Evolutionary conservation across 345 rosid species (phyloP).

Genomic region (Euphorbia peplus): DNA sequence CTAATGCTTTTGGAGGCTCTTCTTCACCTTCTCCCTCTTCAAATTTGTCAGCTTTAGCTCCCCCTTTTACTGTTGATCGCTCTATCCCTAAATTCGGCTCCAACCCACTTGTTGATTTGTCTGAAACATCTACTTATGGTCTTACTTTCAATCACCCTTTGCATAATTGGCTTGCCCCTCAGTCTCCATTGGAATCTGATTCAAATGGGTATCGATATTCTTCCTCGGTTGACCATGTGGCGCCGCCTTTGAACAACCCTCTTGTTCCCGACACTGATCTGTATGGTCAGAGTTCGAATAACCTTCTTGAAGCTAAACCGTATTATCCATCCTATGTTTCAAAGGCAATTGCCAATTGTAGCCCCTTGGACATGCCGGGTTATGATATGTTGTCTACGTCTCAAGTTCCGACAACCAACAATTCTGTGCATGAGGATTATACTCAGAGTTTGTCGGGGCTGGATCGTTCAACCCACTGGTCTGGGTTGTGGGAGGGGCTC

Average conservation of each 20-base stretch:
- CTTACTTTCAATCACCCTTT: slow-evolving; percentile 20
- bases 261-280: slow-evolving; percentile 21
- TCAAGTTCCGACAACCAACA: slow-evolving; percentile 16
- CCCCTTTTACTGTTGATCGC: slow-evolving; percentile 53
- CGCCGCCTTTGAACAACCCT: slow-evolving; percentile 23
- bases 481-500: slow-evolving; percentile 34
- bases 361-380: slow-evolving; percentile 13
- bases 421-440: slow-evolving; percentile 25
- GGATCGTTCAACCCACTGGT: slow-evolving; percentile 24
- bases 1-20: slow-evolving; percentile 37
- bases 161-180: slow-evolving; percentile 28
- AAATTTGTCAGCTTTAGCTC: slow-evolving; percentile 55
- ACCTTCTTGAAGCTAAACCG: slow-evolving; percentile 31
- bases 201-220: slow-evolving; percentile 28
- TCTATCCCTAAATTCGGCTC: slow-evolving; percentile 26
- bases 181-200: slow-evolving; percentile 18
- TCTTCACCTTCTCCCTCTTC: slow-evolving; percentile 37
- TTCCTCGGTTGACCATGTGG: slow-evolving; percentile 17
- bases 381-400: slow-evolving; percentile 26
- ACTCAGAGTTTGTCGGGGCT: slow-evolving; percentile 24
- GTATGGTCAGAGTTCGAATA: slow-evolving; percentile 20
- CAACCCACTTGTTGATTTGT: slow-evolving; percentile 35
- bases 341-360: slow-evolving; percentile 9
- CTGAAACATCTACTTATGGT: slow-evolving; percentile 31
- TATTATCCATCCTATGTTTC: slow-evolving; percentile 40